Conservation (phyloP, 164 flowering plant species). For the Macadamia tetraphylla region DNA sequence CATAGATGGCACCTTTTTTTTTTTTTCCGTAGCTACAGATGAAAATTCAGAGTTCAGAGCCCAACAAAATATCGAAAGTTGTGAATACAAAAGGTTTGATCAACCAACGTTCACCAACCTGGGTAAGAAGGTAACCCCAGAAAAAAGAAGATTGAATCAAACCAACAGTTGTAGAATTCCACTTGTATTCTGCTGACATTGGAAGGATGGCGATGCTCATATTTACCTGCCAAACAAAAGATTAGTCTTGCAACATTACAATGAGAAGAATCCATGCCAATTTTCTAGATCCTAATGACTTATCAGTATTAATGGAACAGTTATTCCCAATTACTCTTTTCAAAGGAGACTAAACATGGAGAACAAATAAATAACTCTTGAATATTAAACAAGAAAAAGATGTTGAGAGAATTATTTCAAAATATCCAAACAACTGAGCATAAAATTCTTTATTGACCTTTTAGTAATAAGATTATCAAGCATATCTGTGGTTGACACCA, state of each 20-base stretch:
- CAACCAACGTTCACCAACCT: constrained; percentile 34
- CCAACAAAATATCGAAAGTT: neutral
- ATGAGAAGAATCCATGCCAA: neutral
- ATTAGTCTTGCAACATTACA: neutral
- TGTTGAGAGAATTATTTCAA: too few species aligned
- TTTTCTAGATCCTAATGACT: neutral
- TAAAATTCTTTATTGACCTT: too few species aligned
- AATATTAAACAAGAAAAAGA: too few species aligned
- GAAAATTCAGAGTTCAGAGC: neutral
- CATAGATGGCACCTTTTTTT: too few species aligned
- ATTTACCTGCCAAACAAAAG: constrained; percentile 60
- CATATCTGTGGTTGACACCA: too few species aligned
- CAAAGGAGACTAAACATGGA: too few species aligned
- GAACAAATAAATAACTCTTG: too few species aligned
- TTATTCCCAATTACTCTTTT: neutral
- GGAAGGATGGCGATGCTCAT: constrained; percentile 99
- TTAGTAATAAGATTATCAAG: too few species aligned
- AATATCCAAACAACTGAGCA: too few species aligned
- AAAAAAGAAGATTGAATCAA: constrained; percentile 94
- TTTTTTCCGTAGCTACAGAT: too few species aligned
- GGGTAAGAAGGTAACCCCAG: constrained; percentile 98
- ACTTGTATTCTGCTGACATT: constrained; percentile 79
- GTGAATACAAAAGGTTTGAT: neutral
- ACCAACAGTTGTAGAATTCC: constrained; percentile 92
- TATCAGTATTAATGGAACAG: neutral